Evolutionary conservation across 768 basidiomycete species (phyloP).

Genomic region (Leucosporidium scottii): DNA sequence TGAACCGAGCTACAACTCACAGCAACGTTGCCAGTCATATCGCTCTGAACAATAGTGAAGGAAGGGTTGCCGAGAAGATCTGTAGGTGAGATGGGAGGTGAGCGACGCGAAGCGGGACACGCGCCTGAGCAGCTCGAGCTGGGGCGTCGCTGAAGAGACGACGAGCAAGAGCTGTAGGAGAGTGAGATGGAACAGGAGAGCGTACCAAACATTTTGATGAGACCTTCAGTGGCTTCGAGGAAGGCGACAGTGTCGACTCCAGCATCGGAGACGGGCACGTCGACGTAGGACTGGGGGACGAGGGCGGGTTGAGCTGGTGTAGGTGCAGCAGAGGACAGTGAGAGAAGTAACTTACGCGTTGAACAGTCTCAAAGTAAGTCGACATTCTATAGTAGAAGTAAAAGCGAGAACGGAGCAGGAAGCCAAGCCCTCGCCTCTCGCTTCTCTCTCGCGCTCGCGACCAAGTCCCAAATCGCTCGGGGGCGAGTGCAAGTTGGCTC

Average conservation of each 20-base stretch:
- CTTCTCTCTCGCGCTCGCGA: no score
- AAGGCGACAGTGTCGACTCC: constrained; percentile 85
- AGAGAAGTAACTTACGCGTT: constrained; percentile 18
- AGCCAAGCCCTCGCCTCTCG: no score
- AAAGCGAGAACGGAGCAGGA: neutral
- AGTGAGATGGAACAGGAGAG: neutral
- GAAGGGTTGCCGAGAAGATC: constrained; percentile 80
- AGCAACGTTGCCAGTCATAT: constrained; percentile 83
- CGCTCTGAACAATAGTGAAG: constrained; percentile 72
- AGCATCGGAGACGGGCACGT: constrained; percentile 74
- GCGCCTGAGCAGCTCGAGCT: neutral
- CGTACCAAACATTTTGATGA: constrained; percentile 79
- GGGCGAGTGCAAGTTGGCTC: no score
- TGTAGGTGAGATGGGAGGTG: constrained; percentile 39
- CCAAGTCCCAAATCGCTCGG: no score
- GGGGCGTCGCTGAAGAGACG: neutral
- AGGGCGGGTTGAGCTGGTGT: neutral
- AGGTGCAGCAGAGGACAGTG: neutral
- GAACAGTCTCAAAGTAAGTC: constrained; percentile 38
- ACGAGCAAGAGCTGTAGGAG: constrained; percentile 3
- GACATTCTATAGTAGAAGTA: constrained; percentile 7
- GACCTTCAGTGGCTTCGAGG: constrained; percentile 77
- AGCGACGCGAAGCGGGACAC: neutral
- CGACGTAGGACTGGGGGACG: constrained; percentile 70
- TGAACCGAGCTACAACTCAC: constrained; percentile 47